These are phyloP conservation scores for Diaporthe nobilis DNA, from an alignment of 2,329 filamentous ascomycete genomes.

Conservation along the genomic window DNA sequence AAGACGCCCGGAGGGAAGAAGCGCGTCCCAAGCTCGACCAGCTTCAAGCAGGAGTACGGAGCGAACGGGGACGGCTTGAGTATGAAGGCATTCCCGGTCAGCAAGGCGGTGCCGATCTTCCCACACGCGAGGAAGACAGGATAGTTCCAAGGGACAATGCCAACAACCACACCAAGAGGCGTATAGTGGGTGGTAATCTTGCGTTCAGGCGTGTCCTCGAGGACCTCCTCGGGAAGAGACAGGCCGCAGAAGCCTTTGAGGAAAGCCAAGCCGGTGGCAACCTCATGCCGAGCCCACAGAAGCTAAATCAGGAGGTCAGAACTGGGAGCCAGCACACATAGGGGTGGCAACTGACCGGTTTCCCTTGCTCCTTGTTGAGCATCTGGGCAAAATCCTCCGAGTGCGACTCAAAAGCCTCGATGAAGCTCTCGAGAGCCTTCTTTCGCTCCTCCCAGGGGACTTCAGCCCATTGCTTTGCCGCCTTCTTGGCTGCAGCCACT, in stretches of 20 bases:
- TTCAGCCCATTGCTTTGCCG: constrained; percentile 5
- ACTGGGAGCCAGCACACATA: not conserved
- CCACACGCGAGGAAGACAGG: constrained; percentile 19
- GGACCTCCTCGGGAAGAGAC: constrained; percentile 14
- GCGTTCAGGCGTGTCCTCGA: constrained; percentile 14
- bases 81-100: constrained; percentile 70
- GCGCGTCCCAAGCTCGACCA: constrained; percentile 69
- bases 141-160: constrained; percentile 34
- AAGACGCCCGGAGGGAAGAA: constrained; percentile 74
- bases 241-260: not conserved
- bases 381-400: constrained; percentile 5
- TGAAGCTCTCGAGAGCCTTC: not conserved
- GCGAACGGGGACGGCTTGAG: constrained; percentile 71
- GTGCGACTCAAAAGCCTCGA: not conserved
- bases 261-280: not conserved
- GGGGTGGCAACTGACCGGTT: not conserved
- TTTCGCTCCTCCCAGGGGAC: constrained; percentile 6
- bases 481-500: constrained; percentile 11
- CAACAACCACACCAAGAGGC: constrained; percentile 30
- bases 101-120: constrained; percentile 69
- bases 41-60: constrained; percentile 70
- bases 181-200: not conserved
- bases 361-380: constrained; percentile 20
- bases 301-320: not conserved
- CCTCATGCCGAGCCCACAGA: constrained; percentile 4